Evolutionary conservation across 805 yeast genomes (phyloP).

Genomic region (Candida incommunis): DNA sequence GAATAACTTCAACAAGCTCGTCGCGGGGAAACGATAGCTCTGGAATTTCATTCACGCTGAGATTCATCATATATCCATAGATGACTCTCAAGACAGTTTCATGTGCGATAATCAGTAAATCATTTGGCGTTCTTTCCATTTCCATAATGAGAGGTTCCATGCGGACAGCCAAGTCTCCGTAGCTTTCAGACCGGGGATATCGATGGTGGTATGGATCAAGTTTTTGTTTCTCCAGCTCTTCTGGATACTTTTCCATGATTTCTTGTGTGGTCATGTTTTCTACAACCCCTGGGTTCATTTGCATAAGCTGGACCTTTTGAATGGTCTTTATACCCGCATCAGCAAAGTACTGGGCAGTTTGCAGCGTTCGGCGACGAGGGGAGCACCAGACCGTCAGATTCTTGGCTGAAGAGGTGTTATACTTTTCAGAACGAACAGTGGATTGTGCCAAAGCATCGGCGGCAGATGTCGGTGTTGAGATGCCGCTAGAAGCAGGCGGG

Average conservation of each 20-base stretch:
- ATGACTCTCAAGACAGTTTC: constrained; percentile 80
- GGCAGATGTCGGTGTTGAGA: constrained; percentile 12
- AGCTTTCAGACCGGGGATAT: constrained; percentile 84
- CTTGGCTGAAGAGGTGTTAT: constrained; percentile 45
- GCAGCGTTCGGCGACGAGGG: constrained; percentile 67
- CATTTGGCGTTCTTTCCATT: constrained; percentile 76
- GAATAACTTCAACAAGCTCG: constrained; percentile 75
- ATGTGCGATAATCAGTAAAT: constrained; percentile 81
- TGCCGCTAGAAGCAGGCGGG: constrained; percentile 17
- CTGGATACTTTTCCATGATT: constrained; percentile 45
- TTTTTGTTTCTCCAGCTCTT: constrained; percentile 49
- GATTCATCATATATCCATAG: constrained; percentile 91
- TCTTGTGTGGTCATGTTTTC: constrained; percentile 55
- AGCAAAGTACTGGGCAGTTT: constrained; percentile 59
- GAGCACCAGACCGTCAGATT: constrained; percentile 91
- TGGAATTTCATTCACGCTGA: constrained; percentile 78
- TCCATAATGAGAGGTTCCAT: constrained; percentile 87
- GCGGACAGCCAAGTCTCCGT: constrained; percentile 89
- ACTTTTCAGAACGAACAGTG: constrained; percentile 11
- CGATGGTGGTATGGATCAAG: constrained; percentile 88
- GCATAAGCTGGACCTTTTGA: constrained; percentile 73
- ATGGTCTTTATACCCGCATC: constrained; percentile 47
- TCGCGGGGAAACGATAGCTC: constrained; percentile 59
- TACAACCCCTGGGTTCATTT: constrained; percentile 77
- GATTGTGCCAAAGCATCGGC: constrained; percentile 13